Base-by-base conservation (phyloP, 1,284 basidiomycete genomes). In the Volvariella volvacea region DNA sequence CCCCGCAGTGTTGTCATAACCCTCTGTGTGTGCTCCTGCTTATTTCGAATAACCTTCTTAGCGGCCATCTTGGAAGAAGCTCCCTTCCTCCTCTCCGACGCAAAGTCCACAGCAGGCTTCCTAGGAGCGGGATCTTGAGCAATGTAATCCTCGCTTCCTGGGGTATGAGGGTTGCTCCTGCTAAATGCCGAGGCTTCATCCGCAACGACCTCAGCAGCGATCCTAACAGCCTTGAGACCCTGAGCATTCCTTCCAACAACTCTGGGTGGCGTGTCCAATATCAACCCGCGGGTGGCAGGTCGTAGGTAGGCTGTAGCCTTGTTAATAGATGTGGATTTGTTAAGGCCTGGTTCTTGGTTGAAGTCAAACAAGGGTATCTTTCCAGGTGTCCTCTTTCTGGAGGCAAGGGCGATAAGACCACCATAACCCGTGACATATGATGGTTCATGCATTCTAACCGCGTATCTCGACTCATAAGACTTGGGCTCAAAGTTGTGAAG, bases 191-290 rank as follows among this genome's bases (percentile, higher is more conserved):
- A 2, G 4, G 42, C 43, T 3, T 33, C 30, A 1, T 52, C 49
- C 17, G 50, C 48, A 15, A 50, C 43, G 21, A 69, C 48, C 15
- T 63, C 43, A 25, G 60, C 45, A 1, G 48, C 49, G 21, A 73
- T 15, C 10, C 25, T 57, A 10, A 64, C 59, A 9, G 50, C 62
- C 50, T 68, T 66, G 50, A 74, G 48, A 7, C 67, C 70, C 44
- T 64, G 55, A 36, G 57, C 57, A 30, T 50, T 44, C 3, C 48
- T 46, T 1, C 65, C 71, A 21, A 73, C 72, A 21, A 70, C 63
- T 9, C 44, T 45, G n/a, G 70, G 70, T 36, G 57, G 57, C 2
- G 21, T 6, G 1, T 31, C 20, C 6, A 74, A 46, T 38, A 40
- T 55, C 10, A 57, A 16, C 3, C 32, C 28, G 3, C 46, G 12